Base-by-base conservation (phyloP, 2,329 filamentous ascomycete species). In the Fusarium sp. region DNA sequence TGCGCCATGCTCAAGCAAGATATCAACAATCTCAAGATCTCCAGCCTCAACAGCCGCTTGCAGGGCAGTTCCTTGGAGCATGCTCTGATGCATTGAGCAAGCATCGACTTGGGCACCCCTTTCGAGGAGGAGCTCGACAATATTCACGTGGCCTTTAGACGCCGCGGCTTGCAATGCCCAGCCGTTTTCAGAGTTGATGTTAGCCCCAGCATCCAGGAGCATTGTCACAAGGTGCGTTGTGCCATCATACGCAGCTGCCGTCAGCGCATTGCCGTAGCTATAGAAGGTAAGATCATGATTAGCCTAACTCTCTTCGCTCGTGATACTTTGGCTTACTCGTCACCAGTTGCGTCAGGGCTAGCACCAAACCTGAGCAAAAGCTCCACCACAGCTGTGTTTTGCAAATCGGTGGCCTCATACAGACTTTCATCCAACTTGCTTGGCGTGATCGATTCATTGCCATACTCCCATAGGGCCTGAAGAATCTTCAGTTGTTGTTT, bases 141-240 rank as follows among this genome's bases (percentile, higher is more conserved):
- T 72, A 0, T 80, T 76, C 10, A 73, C 71, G 40, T 82, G 78
- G 1, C 80, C 79, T 28, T 79, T 73, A 0, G 71, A 63, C 1
- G 81, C 79, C 2, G 81, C 82, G 2, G 77, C 75, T 56, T 83
- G 81, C 0, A 83, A 62, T 6, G 82, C 77, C 74, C 78, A 82
- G 8, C 81, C 80, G 3, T 79, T 71, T 1, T 72, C 64, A 0
- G 77, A 76, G 50, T 83, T 80, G 8, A 78, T 65, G 47, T 80
- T 62, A 0, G 81, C 81, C 3, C 78, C 76, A 4, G 74, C 73
- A 3, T 79, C 72, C 3, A 82, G 61, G 6, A 82, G 76, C 60
- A 79, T 65, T 11, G 69, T 65, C 12, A 81, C 52, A 4, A 79
- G 74, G 1, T 70, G 34, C 2, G 65, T 48, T 2, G 73, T 82